Base-by-base conservation (phyloP, 148 eudicot genomes). In the Selenicereus undatus region DNA sequence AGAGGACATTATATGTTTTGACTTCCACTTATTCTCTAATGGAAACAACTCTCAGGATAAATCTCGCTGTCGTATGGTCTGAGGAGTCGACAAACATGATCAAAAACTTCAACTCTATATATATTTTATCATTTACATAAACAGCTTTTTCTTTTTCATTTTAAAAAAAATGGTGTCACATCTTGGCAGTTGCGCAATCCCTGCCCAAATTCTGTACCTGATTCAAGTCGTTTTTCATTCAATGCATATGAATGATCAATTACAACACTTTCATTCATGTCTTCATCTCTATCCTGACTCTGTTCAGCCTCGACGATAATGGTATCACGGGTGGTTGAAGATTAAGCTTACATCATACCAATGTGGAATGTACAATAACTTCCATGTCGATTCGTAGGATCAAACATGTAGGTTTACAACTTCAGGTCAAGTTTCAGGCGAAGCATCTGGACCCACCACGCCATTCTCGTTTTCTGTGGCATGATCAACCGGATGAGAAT, bases 401-500 rank as follows among this genome's bases (percentile, higher is more conserved):
- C 62, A 4, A 3, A 56, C 16, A 56, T 56, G 62, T 20, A 16
- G 22, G 22, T 27, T 12, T 66, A 27, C 17, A 66, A 27, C 5
- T 66, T 27, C 45, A 35, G 64, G 48, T 79, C 73, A 68, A 16
- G 54, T 56, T 71, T 77, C 78, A 27, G 62, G 74, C 21, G 76
- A 68, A 51, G 24, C 68, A 16, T 51, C 75, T 22, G 74, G 56
- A 56, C 71, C 17, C 3, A 48, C 69, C 58, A 8, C 82, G 78
- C 26, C 64, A 11, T 85, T 78, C 30, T 30, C 87, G 71, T 32
- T 58, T 48, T 54, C 83, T 3, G 24, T 56, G 9, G 21, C 64
- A 39, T 78, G 69, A 48, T 78, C 81, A n/a, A 54, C 35, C 26
- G 76, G 29, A 26, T 8, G 30, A 76, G 54, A 18, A 60, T 50